Conservation (phyloP, 345 rosid species). For the Lepidium sativum region DNA sequence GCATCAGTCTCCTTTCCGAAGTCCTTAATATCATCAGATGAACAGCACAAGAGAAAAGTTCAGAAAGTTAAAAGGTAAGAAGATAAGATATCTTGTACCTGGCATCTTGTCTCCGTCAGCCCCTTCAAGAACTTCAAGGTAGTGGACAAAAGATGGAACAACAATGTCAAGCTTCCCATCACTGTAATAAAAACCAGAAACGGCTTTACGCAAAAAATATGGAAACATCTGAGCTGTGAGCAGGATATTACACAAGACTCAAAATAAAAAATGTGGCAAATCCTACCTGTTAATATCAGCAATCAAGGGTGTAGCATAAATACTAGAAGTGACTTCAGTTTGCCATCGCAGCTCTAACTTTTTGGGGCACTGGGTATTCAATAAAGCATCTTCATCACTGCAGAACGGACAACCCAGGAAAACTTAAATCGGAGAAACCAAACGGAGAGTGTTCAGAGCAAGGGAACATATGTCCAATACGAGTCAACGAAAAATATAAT, state of each 20-base stretch:
- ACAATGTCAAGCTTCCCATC: constrained; percentile 98
- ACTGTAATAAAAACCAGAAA: constrained; percentile 30
- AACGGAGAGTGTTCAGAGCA: neutral
- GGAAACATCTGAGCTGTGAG: neutral
- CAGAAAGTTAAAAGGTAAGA: neutral
- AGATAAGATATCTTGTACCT: constrained; percentile 34
- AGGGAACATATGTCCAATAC: neutral
- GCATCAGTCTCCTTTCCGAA: constrained; percentile 3
- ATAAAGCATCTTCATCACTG: constrained; percentile 82
- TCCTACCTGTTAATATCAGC: constrained; percentile 88
- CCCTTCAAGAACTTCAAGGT: constrained; percentile 98
- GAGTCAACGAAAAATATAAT: neutral
- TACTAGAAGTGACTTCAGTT: constrained; percentile 95
- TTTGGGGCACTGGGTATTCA: constrained; percentile 89
- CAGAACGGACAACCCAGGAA: neutral
- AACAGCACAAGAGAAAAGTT: neutral
- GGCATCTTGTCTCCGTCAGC: constrained; percentile 99
- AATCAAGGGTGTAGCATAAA: constrained; percentile 86
- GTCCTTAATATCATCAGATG: neutral
- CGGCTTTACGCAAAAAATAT: neutral
- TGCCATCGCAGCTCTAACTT: constrained; percentile 97
- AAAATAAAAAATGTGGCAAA: neutral
- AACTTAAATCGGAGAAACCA: neutral
- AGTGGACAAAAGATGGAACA: constrained; percentile 93
- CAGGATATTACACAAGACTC: neutral